Evolutionary conservation across 2,329 filamentous ascomycete genomes (phyloP).

Genomic region (Lasiodiplodia sp.): DNA sequence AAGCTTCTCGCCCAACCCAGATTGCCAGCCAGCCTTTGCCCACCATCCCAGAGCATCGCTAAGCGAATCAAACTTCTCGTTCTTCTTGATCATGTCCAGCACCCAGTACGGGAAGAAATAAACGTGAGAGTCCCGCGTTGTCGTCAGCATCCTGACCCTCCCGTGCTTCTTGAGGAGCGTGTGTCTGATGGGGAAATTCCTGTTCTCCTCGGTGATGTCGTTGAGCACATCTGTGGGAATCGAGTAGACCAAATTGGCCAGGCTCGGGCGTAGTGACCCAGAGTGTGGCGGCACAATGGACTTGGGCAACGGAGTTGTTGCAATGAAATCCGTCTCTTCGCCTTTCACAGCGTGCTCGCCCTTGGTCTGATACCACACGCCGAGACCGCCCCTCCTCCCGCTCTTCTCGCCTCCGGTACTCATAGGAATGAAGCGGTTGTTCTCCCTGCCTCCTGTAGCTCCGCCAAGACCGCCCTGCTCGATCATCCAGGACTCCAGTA

Average conservation of each 20-base stretch:
- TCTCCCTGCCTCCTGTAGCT: slow-evolving; percentile 60
- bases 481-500: slow-evolving; percentile 93
- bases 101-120: slow-evolving; percentile 96
- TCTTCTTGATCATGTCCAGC: slow-evolving; percentile 79
- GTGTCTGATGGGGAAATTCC: slow-evolving; percentile 76
- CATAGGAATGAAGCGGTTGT: slow-evolving; percentile 53
- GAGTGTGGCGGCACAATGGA: slow-evolving; percentile 66
- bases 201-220: slow-evolving; percentile 79
- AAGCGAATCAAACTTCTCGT: slow-evolving; percentile 84
- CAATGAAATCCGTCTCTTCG: slow-evolving; percentile 92
- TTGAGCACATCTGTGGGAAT: slow-evolving; percentile 90
- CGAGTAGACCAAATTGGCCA: slow-evolving; percentile 83
- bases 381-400: slow-evolving; percentile 77
- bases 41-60: slow-evolving; percentile 93
- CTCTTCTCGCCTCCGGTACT: slow-evolving; percentile 63
- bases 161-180: slow-evolving; percentile 77
- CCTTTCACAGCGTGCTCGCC: slow-evolving; percentile 79
- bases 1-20: slow-evolving; percentile 79
- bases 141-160: slow-evolving; percentile 79
- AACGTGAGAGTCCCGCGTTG: slow-evolving; percentile 88
- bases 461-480: slow-evolving; percentile 73
- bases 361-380: slow-evolving; percentile 91
- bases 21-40: slow-evolving; percentile 93
- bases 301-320: slow-evolving; percentile 71
- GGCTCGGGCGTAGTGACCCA: slow-evolving; percentile 69